Conservation (phyloP, 805 yeast genomes). For the Candida easanensis region DNA sequence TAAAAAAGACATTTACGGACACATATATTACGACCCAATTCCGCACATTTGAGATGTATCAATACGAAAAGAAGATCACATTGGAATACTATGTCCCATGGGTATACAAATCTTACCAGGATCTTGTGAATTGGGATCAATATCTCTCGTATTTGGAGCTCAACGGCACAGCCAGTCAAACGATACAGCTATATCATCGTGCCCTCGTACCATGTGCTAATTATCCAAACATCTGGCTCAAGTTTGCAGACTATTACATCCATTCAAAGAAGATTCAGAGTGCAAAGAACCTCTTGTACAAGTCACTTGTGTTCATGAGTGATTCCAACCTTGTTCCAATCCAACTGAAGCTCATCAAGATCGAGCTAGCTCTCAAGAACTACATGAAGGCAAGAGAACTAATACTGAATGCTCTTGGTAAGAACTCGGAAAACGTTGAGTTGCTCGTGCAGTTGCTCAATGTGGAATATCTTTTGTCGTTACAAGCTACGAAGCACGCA, state of each 20-base stretch:
- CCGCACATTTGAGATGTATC: constrained; percentile 45
- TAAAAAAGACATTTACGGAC: constrained; percentile 50
- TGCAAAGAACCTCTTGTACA: constrained; percentile 39
- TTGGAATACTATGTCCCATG: constrained; percentile 38
- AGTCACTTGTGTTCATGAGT: constrained; percentile 31
- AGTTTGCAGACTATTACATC: constrained; percentile 42
- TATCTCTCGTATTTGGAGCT: constrained; percentile 56
- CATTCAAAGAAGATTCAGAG: constrained; percentile 28
- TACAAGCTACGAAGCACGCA: not conserved
- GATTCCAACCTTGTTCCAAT: constrained; percentile 28
- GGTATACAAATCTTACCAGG: constrained; percentile 35
- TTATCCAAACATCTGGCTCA: constrained; percentile 49
- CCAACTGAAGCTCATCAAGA: constrained; percentile 39
- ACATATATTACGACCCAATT: constrained; percentile 54
- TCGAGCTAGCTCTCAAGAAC: constrained; percentile 39
- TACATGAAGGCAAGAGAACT: constrained; percentile 33
- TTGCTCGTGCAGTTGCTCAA: constrained; percentile 41
- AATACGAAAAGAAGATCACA: constrained; percentile 43
- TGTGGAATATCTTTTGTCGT: constrained; percentile 34
- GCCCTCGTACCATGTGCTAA: constrained; percentile 43
- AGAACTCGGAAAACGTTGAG: constrained; percentile 30
- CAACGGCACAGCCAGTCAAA: constrained; percentile 15
- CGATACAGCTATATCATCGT: constrained; percentile 42
- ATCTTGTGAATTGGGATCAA: constrained; percentile 54
- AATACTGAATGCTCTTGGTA: constrained; percentile 21